Evolutionary conservation across 129 eudicot species (phyloP), one percentile per base, ranked within the genome.

Genomic region (Cynara cardunculus): DNA sequence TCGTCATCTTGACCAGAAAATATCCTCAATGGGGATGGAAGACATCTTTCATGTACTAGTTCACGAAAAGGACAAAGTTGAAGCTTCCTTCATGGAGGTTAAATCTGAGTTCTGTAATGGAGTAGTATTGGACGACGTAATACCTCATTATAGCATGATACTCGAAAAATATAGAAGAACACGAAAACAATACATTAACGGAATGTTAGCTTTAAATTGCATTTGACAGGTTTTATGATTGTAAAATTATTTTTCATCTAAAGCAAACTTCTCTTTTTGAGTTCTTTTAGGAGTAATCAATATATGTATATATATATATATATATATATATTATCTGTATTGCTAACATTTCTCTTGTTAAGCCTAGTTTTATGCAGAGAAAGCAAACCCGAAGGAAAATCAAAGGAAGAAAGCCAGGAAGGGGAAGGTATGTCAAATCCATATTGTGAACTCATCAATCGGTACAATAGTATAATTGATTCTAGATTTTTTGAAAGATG

Each of bases 41-140:
- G 66, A 81, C 13, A 1, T 86, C 21, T 78, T 82, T 66, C 59
- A 13, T 35, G 37, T 84, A 3, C 27, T 82, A 26, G 70, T 62
- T 77, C 84, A 86, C 72, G 78, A 87, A 34, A 81, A 73, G 87
- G 86, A 82, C 25, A 69, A 78, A 66, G 78, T 73, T 67, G 92
- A 91, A 84, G 90, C 83, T 84, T 85, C 80, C 35, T 94, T 89
- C 82, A 68, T 87, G 83, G 67, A 86, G 81, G 84, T 77, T 31
- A 90, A 89, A 67, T 87, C 90, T 27, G 80, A 71, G 75, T 91
- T 94, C 80, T 94, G 93, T 76, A 73, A 74, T 18, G 85, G 87
- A 71, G 84, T 88, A 25, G 78, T 80, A 31, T 88, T 86, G 82
- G 91, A 86, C 71, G 89, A 94, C 44, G 86, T 81, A 5, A 74